Evolutionary conservation across 768 basidiomycete species (phyloP), one percentile per base, ranked within the genome.

Genomic region (Boletus subcaerulescens): DNA sequence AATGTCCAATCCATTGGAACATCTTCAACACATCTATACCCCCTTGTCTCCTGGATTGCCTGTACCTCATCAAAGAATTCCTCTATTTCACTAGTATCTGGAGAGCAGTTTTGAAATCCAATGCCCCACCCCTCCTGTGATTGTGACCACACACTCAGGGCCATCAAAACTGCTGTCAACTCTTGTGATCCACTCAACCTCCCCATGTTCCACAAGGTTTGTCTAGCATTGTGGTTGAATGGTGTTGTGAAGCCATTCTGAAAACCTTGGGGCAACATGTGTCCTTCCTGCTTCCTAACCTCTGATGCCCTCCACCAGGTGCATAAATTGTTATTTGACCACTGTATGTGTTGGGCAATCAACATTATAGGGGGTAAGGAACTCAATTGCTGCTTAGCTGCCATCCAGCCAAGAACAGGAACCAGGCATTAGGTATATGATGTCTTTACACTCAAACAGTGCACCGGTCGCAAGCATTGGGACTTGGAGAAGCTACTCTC

Each of bases 161-260:
- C 24, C 6, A 24, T 24, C 1, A 5, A 24, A 6, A 24, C 4
- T 5, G 5, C 24, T 24, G 24, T 24, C 5, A 5, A 24, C 24
- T 24, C 24, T 24, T 24, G 24, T 24, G 24, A 55, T 18, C 54
- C 44, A n/a, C 40, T 22, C 14, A 13, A 50, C 7, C 45, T 55
- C 4, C 12, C 31, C 1, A 9, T 22, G 1, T 55, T 55, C 8
- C 38, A 55, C n/a, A 55, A 50, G 7, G 12, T 24, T 5, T 55
- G 48, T 11, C 33, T 55, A 35, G 1, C 10, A 3, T 13, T 41
- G 14, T 17, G 10, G 1, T 20, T 41, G 1, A 53, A 46, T 24
- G 38, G 52, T 13, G 43, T 62, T 6, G 42, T 51, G 18, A 5
- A 11, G 0, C 75, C 67, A 1, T 76, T 77, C 53, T 77, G 73